Percentiles rank a stretch among this genome's conserved stretches.
Evolutionary conservation across 768 basidiomycete genomes (phyloP).

Genomic region (Clitopilus hobsonii): DNA sequence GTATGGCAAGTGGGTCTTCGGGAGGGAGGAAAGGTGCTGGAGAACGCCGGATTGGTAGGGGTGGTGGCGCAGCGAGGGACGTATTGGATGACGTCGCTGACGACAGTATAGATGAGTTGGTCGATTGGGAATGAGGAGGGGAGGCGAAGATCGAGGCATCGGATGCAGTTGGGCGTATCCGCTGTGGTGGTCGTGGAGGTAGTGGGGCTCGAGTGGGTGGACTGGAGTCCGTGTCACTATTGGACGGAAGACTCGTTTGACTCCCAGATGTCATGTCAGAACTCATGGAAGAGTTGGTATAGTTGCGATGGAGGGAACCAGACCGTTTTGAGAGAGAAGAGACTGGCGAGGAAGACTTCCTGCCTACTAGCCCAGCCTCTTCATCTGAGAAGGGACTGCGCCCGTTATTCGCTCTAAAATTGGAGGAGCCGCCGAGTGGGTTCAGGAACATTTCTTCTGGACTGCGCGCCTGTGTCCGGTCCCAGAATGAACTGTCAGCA

Average conservation of each 20-base stretch:
- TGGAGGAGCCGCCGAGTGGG: slow-evolving; percentile 9
- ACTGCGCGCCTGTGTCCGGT: slow-evolving; percentile 5
- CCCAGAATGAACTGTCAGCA: not conserved
- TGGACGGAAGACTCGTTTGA: not conserved
- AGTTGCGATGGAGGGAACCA: slow-evolving; percentile 9
- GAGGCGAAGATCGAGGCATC: slow-evolving; percentile 9
- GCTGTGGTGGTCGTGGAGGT: slow-evolving; percentile 30
- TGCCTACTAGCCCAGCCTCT: slow-evolving; percentile 4
- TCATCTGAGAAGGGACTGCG: slow-evolving; percentile 21
- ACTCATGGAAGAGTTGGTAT: slow-evolving; percentile 17
- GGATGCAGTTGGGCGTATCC: slow-evolving; percentile 20
- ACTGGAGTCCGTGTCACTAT: slow-evolving; percentile 27
- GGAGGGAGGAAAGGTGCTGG: slow-evolving; percentile 13
- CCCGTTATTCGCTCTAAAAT: slow-evolving; percentile 9
- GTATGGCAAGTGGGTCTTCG: slow-evolving; percentile 11
- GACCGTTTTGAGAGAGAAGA: slow-evolving; percentile 14
- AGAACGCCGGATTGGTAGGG: slow-evolving; percentile 39
- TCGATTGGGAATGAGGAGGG: not conserved
- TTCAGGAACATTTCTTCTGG: slow-evolving; percentile 9
- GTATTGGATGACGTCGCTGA: slow-evolving; percentile 15
- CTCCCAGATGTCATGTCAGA: slow-evolving; percentile 30
- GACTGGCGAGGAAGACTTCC: not conserved
- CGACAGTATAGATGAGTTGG: not conserved
- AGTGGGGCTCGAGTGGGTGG: slow-evolving; percentile 12
- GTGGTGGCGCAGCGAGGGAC: slow-evolving; percentile 29